Evolutionary conservation across 1,284 basidiomycete species (phyloP), one percentile per base, ranked within the genome.

Genomic region (Austroboletus niveus): DNA sequence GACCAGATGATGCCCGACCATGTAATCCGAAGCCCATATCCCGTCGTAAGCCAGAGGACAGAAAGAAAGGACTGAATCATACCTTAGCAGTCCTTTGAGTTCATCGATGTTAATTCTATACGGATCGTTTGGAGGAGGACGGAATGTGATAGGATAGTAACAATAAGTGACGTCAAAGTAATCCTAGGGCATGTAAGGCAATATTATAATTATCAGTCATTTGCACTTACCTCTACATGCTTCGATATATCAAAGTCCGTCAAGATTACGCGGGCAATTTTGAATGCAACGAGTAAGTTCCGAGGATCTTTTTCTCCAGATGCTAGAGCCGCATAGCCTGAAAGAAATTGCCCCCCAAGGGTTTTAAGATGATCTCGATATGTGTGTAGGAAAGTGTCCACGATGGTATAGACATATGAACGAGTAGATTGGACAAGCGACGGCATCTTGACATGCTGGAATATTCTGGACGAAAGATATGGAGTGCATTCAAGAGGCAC

Each of bases 71-170:
- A 22, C 27, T 5, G 20, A 35, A 38, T 46, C 64, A 45, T 43
- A 89, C 89, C 85, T 77, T 15, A 99, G 77, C 1, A 87, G 78
- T 36, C 72, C 61, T 62, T 89, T 90, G 34, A 99, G 79, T 64
- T 98, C 91, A 41, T 96, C 92, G 0, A 91, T 79, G 2, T 87
- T 91, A 57, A 99, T 97, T 8, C 91, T 90, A 68, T 96, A 96
- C 4, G 94, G 93, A 64, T 98, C 95, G 60, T 95, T 89, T 1
- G 94, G 90, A 7, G 95, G 94, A 11, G 95, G 94, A 48, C 90
- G 84, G 75, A 98, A 99, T 1, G 94, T 94, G 59, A 99, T 99
- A 1, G 97, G 97, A 72, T 98, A 99, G 72, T 99, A 99, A 71
- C 97, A 99, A 70, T 95, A 99, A 0, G 89, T 91, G 63, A 98